Percentiles rank a stretch among this genome's conserved stretches.
These are phyloP conservation scores for Pythium diclinum DNA, from an alignment of 352 stramenopile genomes.

Conservation along the genomic window DNA sequence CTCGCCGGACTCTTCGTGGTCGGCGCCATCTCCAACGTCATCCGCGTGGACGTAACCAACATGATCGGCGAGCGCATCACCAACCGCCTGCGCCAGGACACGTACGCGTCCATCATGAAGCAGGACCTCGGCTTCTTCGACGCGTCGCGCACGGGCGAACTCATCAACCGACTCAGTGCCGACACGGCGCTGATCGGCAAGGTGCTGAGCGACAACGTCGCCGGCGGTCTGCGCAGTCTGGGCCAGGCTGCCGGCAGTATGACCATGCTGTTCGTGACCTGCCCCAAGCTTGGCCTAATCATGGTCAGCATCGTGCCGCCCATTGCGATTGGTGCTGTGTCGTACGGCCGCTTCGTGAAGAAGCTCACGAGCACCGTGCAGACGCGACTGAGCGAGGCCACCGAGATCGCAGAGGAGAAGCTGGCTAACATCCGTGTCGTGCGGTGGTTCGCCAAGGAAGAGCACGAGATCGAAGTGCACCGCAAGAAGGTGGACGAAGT, in stretches of 20 bases:
- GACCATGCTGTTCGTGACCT: slow-evolving; percentile 91
- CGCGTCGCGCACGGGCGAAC: slow-evolving; percentile 81
- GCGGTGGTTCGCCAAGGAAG: slow-evolving; percentile 86
- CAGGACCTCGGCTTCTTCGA: slow-evolving; percentile 94
- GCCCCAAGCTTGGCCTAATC: slow-evolving; percentile 85
- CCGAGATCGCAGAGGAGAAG: slow-evolving; percentile 91
- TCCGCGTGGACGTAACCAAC: slow-evolving; percentile 75
- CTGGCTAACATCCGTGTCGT: slow-evolving; percentile 92
- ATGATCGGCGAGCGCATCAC: slow-evolving; percentile 88
- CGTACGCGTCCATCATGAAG: slow-evolving; percentile 72
- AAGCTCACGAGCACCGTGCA: slow-evolving; percentile 88
- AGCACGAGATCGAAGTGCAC: slow-evolving; percentile 62
- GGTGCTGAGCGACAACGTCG: slow-evolving; percentile 90
- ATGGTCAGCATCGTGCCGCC: slow-evolving; percentile 91
- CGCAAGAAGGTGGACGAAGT: slow-evolving; percentile 58
- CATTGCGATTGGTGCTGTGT: slow-evolving; percentile 82
- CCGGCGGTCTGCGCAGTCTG: slow-evolving; percentile 63
- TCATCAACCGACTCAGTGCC: slow-evolving; percentile 89
- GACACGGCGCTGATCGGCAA: slow-evolving; percentile 91
- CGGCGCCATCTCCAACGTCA: slow-evolving; percentile 66
- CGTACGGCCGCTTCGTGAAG: slow-evolving; percentile 87
- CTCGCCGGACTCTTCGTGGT: slow-evolving; percentile 67
- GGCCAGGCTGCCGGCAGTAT: slow-evolving; percentile 85
- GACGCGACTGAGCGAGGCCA: slow-evolving; percentile 88
- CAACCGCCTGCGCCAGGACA: slow-evolving; percentile 70